These are phyloP conservation scores for Yamadazyma oceani DNA, from an alignment of 1,139 yeast genomes.

Conservation along the genomic window DNA sequence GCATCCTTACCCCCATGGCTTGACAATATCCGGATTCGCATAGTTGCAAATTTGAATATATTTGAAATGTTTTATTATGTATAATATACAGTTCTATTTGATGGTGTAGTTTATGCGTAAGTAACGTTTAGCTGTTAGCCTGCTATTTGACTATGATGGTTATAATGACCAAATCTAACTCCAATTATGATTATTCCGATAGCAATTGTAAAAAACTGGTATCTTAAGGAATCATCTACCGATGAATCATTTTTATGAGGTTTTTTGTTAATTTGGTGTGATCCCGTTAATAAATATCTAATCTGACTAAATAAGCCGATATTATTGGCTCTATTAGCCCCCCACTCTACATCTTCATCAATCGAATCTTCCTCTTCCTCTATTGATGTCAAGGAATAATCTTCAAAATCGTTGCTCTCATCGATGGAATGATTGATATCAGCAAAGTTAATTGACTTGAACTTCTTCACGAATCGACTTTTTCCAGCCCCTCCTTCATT, in stretches of 20 bases:
- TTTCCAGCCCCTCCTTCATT: not conserved
- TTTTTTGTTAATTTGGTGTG: slow-evolving; percentile 20
- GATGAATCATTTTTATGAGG: slow-evolving; percentile 23
- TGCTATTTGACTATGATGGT: slow-evolving; percentile 7
- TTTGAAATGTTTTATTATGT: no score
- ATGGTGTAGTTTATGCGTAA: not conserved
- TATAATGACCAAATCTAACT: slow-evolving; percentile 34
- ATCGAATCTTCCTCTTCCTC: slow-evolving; percentile 8
- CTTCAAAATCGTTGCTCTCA: slow-evolving; percentile 1
- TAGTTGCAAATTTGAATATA: no score
- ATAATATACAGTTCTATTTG: not conserved
- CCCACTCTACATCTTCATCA: slow-evolving; percentile 20
- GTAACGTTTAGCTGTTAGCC: not conserved
- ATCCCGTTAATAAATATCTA: slow-evolving; percentile 37
- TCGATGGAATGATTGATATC: slow-evolving; percentile 7
- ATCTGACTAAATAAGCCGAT: slow-evolving; percentile 37
- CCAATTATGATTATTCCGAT: slow-evolving; percentile 46
- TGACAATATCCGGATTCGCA: not conserved
- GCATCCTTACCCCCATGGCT: not conserved
- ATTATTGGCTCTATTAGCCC: slow-evolving; percentile 15
- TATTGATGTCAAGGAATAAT: not conserved
- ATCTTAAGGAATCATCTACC: slow-evolving; percentile 44
- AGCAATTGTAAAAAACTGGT: slow-evolving; percentile 46
- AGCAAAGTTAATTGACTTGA: slow-evolving; percentile 12
- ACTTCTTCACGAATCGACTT: slow-evolving; percentile 1